Conservation (phyloP, 148 eudicot genomes). For the Mesembryanthemum crystallinum region DNA sequence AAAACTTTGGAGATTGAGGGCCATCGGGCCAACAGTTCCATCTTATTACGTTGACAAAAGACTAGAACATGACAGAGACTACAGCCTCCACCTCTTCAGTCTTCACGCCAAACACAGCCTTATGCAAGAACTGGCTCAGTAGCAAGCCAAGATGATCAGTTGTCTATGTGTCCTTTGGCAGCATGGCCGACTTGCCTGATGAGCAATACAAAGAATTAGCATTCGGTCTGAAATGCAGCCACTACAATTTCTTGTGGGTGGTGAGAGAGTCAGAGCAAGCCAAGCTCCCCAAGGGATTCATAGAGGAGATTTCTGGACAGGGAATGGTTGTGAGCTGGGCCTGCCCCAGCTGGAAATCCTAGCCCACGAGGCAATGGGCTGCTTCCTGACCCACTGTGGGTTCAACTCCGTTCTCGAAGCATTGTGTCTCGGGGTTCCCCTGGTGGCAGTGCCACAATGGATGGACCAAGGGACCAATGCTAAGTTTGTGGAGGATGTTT, state of each 20-base stretch:
- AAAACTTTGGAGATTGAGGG: slow-evolving; percentile 32
- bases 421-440: slow-evolving; percentile 52
- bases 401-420: slow-evolving; percentile 60
- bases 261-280: slow-evolving; percentile 39
- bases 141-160: slow-evolving; percentile 45
- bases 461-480: slow-evolving; percentile 56
- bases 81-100: slow-evolving; percentile 50
- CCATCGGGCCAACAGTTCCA: slow-evolving; percentile 63
- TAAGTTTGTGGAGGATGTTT: slow-evolving; percentile 60
- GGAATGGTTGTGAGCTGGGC: slow-evolving; percentile 55
- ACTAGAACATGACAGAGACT: slow-evolving; percentile 46
- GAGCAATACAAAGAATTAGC: slow-evolving; percentile 53
- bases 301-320: slow-evolving; percentile 9
- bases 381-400: slow-evolving; percentile 62
- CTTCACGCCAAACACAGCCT: slow-evolving; percentile 28
- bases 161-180: slow-evolving; percentile 63
- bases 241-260: slow-evolving; percentile 54
- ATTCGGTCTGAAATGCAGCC: slow-evolving; percentile 29
- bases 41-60: slow-evolving; percentile 52
- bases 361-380: slow-evolving; percentile 42
- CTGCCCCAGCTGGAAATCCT: slow-evolving; percentile 50
- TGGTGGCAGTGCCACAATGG: slow-evolving; percentile 55
- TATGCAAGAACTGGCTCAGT: slow-evolving; percentile 45
- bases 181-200: slow-evolving; percentile 33
- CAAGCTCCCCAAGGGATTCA: slow-evolving; percentile 42